A percentile compares a stretch with the other conserved stretches of the same genome.
These are phyloP conservation scores for Fagopyrum esculentum DNA, from an alignment of 148 eudicot genomes.

Conservation along the genomic window DNA sequence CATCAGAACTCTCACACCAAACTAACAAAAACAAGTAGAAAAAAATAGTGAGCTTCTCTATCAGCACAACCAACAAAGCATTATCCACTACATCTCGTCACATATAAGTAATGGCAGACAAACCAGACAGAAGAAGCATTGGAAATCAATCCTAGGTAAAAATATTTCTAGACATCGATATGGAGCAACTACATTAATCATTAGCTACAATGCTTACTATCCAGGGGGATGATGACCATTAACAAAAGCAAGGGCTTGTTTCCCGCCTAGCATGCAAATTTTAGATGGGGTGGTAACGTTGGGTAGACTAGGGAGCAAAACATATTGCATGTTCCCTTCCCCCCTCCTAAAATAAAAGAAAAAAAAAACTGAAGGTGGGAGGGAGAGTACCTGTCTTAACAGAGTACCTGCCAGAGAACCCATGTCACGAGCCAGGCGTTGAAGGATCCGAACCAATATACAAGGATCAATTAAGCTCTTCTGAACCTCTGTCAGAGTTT, in stretches of 20 bases:
- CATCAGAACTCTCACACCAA: background rate
- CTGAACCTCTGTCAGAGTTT: constrained; percentile 83
- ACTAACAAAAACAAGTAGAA: background rate
- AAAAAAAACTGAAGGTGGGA: background rate
- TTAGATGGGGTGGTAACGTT: background rate
- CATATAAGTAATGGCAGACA: background rate
- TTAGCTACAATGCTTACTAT: background rate
- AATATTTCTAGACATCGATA: background rate
- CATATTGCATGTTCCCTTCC: background rate
- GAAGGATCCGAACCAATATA: constrained; percentile 81
- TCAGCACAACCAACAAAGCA: background rate
- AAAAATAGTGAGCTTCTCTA: background rate
- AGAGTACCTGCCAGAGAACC: constrained; percentile 50
- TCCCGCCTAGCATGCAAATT: background rate
- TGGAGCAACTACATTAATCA: background rate
- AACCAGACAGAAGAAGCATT: background rate
- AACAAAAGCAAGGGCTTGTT: background rate
- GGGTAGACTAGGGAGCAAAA: background rate
- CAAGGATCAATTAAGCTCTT: constrained; percentile 64
- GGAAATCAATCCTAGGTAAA: background rate
- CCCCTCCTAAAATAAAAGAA: background rate
- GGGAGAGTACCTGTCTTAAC: constrained; percentile 62
- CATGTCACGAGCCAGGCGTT: constrained; percentile 93
- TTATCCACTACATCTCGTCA: background rate
- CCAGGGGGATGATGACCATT: background rate